A percentile compares a stretch with the other conserved stretches of the same genome.
phyloP scores from a whole-genome alignment of 305 asterid genomes.

The Andrographis paniculata region DNA sequence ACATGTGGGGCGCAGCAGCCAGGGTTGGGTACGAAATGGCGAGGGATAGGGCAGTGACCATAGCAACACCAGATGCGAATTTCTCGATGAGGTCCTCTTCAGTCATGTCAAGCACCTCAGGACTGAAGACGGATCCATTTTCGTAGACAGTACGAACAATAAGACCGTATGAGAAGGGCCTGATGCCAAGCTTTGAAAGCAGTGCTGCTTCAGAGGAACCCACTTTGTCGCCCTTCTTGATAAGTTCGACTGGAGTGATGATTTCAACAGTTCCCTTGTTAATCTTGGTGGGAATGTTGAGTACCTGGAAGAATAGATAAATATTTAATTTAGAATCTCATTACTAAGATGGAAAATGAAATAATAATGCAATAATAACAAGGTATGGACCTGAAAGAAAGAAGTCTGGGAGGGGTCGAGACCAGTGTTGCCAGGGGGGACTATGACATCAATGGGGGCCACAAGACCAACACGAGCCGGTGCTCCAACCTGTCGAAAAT shows the following conservation, averaged over 20 bases:
- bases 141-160: constrained; percentile 56
- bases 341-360: too few species aligned
- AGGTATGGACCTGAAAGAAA: constrained; percentile 88
- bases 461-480: constrained; percentile 98
- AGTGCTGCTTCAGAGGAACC: constrained; percentile 93
- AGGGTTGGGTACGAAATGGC: constrained; percentile 75
- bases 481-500: constrained; percentile 65
- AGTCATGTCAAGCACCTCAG: constrained; percentile 61
- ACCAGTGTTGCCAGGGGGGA: constrained; percentile 91
- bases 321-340: too few species aligned
- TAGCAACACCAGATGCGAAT: constrained; percentile 67
- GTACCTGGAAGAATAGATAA: constrained; percentile 36
- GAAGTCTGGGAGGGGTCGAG: constrained; percentile 91
- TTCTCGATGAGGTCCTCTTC: constrained; percentile 72
- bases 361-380: too few species aligned
- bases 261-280: constrained; percentile 97
- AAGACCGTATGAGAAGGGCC: constrained; percentile 86
- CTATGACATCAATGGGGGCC: too few species aligned
- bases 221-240: constrained; percentile 91
- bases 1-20: constrained; percentile 89
- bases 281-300: constrained; percentile 86
- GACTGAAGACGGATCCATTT: constrained; percentile 80
- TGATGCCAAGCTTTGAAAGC: constrained; percentile 81
- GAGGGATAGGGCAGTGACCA: constrained; percentile 58
- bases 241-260: constrained; percentile 84